Base-by-base conservation (phyloP, 2,329 filamentous ascomycete genomes). In the Drechslera avenae region DNA sequence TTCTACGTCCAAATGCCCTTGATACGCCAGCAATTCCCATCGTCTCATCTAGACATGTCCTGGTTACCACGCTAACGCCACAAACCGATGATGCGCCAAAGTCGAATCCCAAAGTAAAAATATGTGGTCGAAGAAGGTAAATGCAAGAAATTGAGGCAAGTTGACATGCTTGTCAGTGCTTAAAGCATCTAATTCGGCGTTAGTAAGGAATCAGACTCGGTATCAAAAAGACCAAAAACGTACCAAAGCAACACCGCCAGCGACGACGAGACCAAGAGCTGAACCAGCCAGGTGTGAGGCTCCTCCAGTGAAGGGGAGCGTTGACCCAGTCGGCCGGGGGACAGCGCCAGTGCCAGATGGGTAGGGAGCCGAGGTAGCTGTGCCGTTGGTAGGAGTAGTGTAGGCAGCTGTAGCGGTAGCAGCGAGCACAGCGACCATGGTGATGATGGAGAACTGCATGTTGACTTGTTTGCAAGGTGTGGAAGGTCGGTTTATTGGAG, bases 241-340 rank as follows among this genome's bases (percentile, higher is more conserved):
- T 54, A 71, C 63, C 46, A 72, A 19, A 47, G 67, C 69, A 54
- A 67, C 68, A 60, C 66, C 69, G 5, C 68, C 69, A 36, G 60
- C 62, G 26, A 71, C 45, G 33, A 72, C 23, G 26, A 66, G 39
- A n/a, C 64, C 68, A 32, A 71, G 42, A 32, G 61, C 63, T 10
- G 62, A 64, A 33, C 67, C 62, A n/a, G 63, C 57, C 30, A 63
- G 45, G 42, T 59, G 57, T 19, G 54, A 45, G 13, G 64, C 68
- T 18, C 58, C 69, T 39, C 67, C 67, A 18, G 59, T 59, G 52
- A 71, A 71, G 23, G 68, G 66, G 8, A 53, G 44, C 9, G 52
- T 57, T 7, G 59, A 57, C 5, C 52, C 51, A 16, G 56, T 59
- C 14, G 59, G 53, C 44, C 26, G 26, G 7, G 26, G 26, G 26